These are phyloP conservation scores for Mycena leptocephala DNA, from an alignment of 768 basidiomycete genomes.

Conservation along the genomic window DNA sequence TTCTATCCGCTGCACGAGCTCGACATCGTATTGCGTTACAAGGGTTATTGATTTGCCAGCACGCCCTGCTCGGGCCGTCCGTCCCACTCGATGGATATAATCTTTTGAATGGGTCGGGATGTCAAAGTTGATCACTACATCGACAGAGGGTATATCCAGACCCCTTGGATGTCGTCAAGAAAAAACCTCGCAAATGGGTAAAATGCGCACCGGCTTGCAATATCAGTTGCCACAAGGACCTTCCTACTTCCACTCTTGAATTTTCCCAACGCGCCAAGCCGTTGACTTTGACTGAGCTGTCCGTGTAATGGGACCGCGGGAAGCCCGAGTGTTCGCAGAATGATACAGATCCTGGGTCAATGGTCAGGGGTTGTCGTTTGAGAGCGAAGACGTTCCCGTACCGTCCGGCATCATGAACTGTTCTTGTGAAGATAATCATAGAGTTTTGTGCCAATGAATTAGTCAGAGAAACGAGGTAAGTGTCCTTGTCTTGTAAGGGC, in stretches of 20 bases:
- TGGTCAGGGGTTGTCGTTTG: background rate
- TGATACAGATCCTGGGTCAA: slow-evolving; percentile 80
- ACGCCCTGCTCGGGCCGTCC: slow-evolving; percentile 98
- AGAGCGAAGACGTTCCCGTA: slow-evolving; percentile 45
- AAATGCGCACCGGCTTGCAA: slow-evolving; percentile 86
- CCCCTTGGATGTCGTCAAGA: slow-evolving; percentile 66
- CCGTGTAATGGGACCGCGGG: slow-evolving; percentile 97
- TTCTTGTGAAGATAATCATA: slow-evolving; percentile 96
- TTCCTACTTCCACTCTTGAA: slow-evolving; percentile 96
- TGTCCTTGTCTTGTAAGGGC: slow-evolving; percentile 93
- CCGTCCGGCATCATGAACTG: slow-evolving; percentile 94
- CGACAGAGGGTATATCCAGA: slow-evolving; percentile 96
- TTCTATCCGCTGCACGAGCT: slow-evolving; percentile 96
- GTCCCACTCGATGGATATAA: slow-evolving; percentile 98
- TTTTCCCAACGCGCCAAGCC: slow-evolving; percentile 93
- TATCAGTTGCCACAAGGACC: slow-evolving; percentile 95
- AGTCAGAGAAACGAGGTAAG: slow-evolving; percentile 89
- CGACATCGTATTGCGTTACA: slow-evolving; percentile 98
- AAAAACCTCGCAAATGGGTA: background rate
- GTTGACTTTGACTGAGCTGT: slow-evolving; percentile 93
- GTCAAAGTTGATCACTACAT: slow-evolving; percentile 98
- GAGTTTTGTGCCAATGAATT: slow-evolving; percentile 94
- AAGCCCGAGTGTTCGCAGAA: slow-evolving; percentile 93
- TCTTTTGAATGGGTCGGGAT: slow-evolving; percentile 99
- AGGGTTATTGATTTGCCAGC: slow-evolving; percentile 98